Evolutionary conservation across 768 basidiomycete species (phyloP), one percentile per base, ranked within the genome.

Genomic region (Tubosaeta sp.): DNA sequence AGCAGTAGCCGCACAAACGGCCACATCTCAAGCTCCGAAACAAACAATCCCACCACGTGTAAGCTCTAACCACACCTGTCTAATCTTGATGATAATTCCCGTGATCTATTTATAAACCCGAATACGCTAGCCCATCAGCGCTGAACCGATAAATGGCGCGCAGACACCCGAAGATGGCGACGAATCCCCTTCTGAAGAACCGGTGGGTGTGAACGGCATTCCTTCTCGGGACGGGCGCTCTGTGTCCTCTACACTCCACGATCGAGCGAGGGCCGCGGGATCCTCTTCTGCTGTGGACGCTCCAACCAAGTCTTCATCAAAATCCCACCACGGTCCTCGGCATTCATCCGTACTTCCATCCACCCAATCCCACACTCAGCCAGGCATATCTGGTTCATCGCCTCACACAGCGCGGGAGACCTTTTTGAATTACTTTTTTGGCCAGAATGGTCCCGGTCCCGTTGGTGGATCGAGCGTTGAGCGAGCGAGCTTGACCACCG

Each of bases 391-490:
- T 10, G 67, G 72, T 37, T 57, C 68, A 26, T 78, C 80, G 0
- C 71, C 76, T 29, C 74, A 77, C 13, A 75, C 84, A 0, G 85
- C 94, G 12, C 80, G 88, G 57, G 97, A 97, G 63, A 90, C 91
- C 2, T 97, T 98, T 77, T 76, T 98, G 54, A 95, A 91, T 65
- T 97, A 97, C 70, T 97, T 99, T 75, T 98, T 99, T 67, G 97
- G 97, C 11, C 88, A 88, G 70, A 88, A 88, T 56, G 88, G 88
- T 0, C 80, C 87, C 26, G 91, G 88, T 0, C 87, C 82, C n/a
- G 72, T 83, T 53, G 75, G 77, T 49, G 83, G 78, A 5, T 75
- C 81, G 35, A 82, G 72, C 60, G 63, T 78, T 44, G 82, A 79
- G 43, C 66, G 76, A 16, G 32, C 29, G 4, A 34, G 32, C 17